Base-by-base conservation (phyloP, 495 filamentous ascomycete genomes). In the Penicillium egyptiacum region DNA sequence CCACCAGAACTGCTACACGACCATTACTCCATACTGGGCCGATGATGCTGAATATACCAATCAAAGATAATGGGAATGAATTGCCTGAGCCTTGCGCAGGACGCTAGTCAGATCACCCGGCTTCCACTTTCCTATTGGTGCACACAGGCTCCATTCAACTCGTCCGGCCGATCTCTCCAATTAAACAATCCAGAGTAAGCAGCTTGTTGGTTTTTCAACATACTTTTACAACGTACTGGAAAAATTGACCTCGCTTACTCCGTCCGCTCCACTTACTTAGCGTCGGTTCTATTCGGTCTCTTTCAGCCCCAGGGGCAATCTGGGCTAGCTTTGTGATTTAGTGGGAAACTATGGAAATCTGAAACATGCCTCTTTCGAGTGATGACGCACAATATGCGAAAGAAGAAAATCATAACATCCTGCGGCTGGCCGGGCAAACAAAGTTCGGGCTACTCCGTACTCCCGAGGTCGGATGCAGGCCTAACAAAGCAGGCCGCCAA, bases 61-160 rank as follows among this genome's bases (percentile, higher is more conserved):
- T 52, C 49, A 40, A 9, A 14, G 17, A 50, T 16, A 25, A n/a
- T 20, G 19, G 20, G 25, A 50, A 17, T 26, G 33, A 41, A 7
- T 22, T 30, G n/a, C 17, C 35, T 33, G 30, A 33, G 39, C 12
- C 20, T 19, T 22, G 5, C 23, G 23, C 50, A 41, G n/a, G 16
- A 25, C 22, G 26, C 50, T 53, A 53, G 39, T 53, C 50, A 22
- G 37, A 53, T 53, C 49, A 35, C 40, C n/a, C 39, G n/a, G 50
- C n/a, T 51, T 50, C n/a, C 2, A 16, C 23, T 9, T 39, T 53
- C 37, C n/a, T 19, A 53, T 43, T 43, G 39, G 20, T 10, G 35
- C 10, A 40, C 7, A 7, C 9, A 20, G 16, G 8, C 49, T 19
- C 37, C 25, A 19, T 53, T 22, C 23, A 30, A 42, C 10, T 19